These are phyloP conservation scores for Fomitiporia mediterranea DNA, from an alignment of 1,284 basidiomycete species.

Conservation along the genomic window DNA sequence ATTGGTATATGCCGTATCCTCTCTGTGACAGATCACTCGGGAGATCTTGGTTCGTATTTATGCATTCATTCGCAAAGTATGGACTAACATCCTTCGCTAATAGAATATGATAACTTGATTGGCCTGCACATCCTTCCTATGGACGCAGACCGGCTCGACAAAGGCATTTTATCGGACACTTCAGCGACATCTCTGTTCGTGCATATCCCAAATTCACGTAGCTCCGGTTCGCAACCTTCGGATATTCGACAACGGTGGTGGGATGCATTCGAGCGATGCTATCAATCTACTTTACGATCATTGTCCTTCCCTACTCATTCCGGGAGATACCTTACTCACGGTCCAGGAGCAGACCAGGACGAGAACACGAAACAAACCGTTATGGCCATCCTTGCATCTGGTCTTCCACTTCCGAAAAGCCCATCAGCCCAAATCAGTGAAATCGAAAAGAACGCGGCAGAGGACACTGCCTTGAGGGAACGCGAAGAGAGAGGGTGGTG, in stretches of 20 bases:
- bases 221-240: slow-evolving; percentile 6
- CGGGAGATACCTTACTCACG: slow-evolving; percentile 31
- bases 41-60: slow-evolving; percentile 17
- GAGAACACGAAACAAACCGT: slow-evolving; percentile 40
- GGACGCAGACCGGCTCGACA: slow-evolving; percentile 37
- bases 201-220: slow-evolving; percentile 14
- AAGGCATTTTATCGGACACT: slow-evolving; percentile 37
- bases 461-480: slow-evolving; percentile 42
- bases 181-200: slow-evolving; percentile 26
- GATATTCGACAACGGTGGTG: slow-evolving; percentile 36
- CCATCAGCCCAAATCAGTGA: slow-evolving; percentile 53
- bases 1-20: slow-evolving; percentile 18
- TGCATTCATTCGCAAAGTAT: not conserved
- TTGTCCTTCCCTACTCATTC: slow-evolving; percentile 43
- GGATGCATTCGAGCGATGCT: slow-evolving; percentile 47
- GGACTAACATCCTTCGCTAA: not conserved
- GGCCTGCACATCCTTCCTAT: slow-evolving; percentile 55
- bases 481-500: slow-evolving; percentile 77
- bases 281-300: slow-evolving; percentile 46
- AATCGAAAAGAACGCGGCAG: slow-evolving; percentile 26
- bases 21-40: slow-evolving; percentile 13
- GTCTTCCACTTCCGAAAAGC: slow-evolving; percentile 62
- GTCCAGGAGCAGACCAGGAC: slow-evolving; percentile 32
- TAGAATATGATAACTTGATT: slow-evolving; percentile 32
- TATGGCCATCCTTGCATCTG: slow-evolving; percentile 50